A percentile compares a stretch with the other conserved stretches of the same genome.
phyloP scores from a whole-genome alignment of 2,329 filamentous ascomycete genomes.

The Aureobasidium lini region DNA sequence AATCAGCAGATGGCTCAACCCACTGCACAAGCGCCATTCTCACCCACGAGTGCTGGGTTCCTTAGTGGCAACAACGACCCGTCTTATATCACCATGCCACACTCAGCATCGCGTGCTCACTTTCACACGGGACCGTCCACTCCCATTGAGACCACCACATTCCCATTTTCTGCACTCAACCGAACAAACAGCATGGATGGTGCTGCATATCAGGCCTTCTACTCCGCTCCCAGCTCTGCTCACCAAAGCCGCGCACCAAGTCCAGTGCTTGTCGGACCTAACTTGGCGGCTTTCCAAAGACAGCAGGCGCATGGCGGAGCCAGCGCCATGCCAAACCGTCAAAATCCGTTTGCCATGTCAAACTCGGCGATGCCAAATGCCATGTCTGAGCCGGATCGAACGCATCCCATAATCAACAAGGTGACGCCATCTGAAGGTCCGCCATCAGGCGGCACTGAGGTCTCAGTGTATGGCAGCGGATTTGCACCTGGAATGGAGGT shows the following conservation, averaged over 20 bases:
- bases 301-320: slow-evolving; percentile 20
- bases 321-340: slow-evolving; percentile 8
- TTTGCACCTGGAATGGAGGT: slow-evolving; percentile 77
- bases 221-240: slow-evolving; percentile 63
- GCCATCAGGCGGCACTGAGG: slow-evolving; percentile 75
- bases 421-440: slow-evolving; percentile 78
- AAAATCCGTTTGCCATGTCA: slow-evolving; percentile 14
- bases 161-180: slow-evolving; percentile 31
- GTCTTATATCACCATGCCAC: slow-evolving; percentile 17
- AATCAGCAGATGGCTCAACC: slow-evolving; percentile 24
- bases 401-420: slow-evolving; percentile 64
- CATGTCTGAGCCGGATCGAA: slow-evolving; percentile 10
- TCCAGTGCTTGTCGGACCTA: slow-evolving; percentile 44
- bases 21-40: slow-evolving; percentile 30
- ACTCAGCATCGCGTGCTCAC: slow-evolving; percentile 22
- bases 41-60: slow-evolving; percentile 33
- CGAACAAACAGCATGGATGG: slow-evolving; percentile 47
- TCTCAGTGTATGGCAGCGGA: slow-evolving; percentile 72
- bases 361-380: slow-evolving; percentile 1
- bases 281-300: slow-evolving; percentile 28
- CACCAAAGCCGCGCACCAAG: slow-evolving; percentile 73
- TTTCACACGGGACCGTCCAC: slow-evolving; percentile 58
- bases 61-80: slow-evolving; percentile 10
- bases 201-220: slow-evolving; percentile 49
- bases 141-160: slow-evolving; percentile 54